Conservation (phyloP, 495 filamentous ascomycete species). For the Durotheca rogersii region DNA sequence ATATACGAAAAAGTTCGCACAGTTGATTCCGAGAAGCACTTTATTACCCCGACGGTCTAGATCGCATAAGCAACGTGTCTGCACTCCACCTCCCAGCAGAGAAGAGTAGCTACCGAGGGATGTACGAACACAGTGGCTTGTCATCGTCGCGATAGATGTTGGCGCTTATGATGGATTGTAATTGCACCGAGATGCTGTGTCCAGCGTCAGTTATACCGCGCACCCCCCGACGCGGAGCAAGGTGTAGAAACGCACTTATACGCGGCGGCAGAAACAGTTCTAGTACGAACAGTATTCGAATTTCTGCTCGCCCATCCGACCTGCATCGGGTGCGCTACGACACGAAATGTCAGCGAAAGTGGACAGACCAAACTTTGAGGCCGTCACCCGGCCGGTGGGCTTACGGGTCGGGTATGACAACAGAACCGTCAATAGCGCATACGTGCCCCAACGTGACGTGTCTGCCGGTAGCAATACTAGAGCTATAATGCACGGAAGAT, state of each 20-base stretch:
- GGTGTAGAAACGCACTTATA: no score
- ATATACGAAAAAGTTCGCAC: constrained; percentile 51
- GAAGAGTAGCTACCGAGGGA: constrained; percentile 57
- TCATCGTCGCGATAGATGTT: constrained; percentile 58
- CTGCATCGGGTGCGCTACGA: constrained; percentile 59
- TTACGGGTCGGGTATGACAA: background rate
- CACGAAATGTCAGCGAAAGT: no score
- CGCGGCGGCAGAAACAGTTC: constrained; percentile 57
- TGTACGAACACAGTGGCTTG: constrained; percentile 47
- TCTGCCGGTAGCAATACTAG: constrained; percentile 43
- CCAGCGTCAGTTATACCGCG: constrained; percentile 57
- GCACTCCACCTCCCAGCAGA: no score
- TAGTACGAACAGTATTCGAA: constrained; percentile 57
- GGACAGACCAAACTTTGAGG: no score
- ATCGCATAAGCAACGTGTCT: background rate
- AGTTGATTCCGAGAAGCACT: constrained; percentile 26
- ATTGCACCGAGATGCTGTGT: constrained; percentile 6
- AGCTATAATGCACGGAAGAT: constrained; percentile 51
- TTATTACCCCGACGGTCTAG: background rate
- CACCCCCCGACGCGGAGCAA: no score
- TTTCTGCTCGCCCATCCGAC: constrained; percentile 61
- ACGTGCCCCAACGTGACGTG: constrained; percentile 50
- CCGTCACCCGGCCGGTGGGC: background rate
- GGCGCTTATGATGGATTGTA: constrained; percentile 42
- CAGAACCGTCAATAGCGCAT: constrained; percentile 42